A percentile compares a stretch with the other conserved stretches of the same genome.
Conservation (phyloP, 2,329 filamentous ascomycete species). For the Calonectria pseudoreteaudii region DNA sequence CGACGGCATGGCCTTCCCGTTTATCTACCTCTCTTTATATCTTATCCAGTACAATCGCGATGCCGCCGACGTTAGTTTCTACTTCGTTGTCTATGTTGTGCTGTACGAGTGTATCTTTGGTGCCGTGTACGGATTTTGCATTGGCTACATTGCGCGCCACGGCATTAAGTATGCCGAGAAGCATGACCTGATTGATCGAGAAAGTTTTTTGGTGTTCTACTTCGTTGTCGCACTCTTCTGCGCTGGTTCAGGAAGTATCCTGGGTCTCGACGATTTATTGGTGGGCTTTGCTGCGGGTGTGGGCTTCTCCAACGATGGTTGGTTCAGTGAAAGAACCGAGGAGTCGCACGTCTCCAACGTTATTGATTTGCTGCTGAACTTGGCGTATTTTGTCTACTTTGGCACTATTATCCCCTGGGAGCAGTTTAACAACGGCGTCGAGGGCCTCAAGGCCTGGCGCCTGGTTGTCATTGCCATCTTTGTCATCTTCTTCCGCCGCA, state of each 20-base stretch:
- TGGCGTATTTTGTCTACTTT: constrained; percentile 98
- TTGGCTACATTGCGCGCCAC: constrained; percentile 92
- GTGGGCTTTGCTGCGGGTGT: constrained; percentile 96
- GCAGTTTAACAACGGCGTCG: constrained; percentile 80
- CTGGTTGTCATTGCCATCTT: constrained; percentile 94
- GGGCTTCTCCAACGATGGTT: constrained; percentile 99
- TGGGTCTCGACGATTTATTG: constrained; percentile 93
- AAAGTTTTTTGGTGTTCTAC: constrained; percentile 98
- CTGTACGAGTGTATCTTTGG: constrained; percentile 97
- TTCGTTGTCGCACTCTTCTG: constrained; percentile 97
- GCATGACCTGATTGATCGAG: constrained; percentile 88
- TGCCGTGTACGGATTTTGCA: constrained; percentile 84
- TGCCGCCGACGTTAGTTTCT: constrained; percentile 76
- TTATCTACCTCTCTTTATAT: constrained; percentile 93
- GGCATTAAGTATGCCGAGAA: constrained; percentile 90
- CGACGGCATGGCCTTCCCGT: constrained; percentile 99
- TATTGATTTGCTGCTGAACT: constrained; percentile 95
- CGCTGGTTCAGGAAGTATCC: constrained; percentile 89
- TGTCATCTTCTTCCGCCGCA: constrained; percentile 94
- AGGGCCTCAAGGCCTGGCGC: constrained; percentile 88
- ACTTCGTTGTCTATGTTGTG: constrained; percentile 91
- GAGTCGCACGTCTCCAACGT: constrained; percentile 99
- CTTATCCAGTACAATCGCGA: constrained; percentile 83
- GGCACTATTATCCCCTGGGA: constrained; percentile 98
- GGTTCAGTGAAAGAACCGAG: constrained; percentile 98